Conservation (phyloP, 371 early-diverging fungal species). For the Mortierella sp. region DNA sequence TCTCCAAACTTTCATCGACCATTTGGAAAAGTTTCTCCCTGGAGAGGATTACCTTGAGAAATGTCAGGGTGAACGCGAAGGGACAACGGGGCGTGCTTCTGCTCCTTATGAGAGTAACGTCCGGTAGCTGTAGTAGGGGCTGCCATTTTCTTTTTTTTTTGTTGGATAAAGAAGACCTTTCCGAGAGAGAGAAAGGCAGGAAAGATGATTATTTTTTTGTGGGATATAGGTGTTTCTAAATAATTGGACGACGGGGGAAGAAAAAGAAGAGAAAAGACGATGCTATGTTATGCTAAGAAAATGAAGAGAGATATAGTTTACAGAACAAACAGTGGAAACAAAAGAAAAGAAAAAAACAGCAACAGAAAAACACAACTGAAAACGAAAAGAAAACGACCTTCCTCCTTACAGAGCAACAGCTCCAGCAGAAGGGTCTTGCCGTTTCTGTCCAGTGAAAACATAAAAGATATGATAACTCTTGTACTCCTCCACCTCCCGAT, state of each 20-base stretch:
- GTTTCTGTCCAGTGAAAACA: conserved; percentile 35
- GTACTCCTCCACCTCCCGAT: conserved; percentile 36
- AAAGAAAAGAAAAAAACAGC: not conserved
- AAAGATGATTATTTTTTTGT: not conserved
- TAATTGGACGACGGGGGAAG: not conserved
- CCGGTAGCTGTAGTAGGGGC: no score
- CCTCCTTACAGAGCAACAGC: not conserved
- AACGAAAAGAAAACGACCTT: not conserved
- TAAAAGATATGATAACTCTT: conserved; percentile 48
- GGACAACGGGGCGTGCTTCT: no score
- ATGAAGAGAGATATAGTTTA: not conserved
- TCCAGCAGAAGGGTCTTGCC: not conserved
- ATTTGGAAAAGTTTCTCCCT: not conserved
- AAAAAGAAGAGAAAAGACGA: not conserved
- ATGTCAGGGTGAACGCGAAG: not conserved
- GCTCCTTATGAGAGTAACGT: not conserved
- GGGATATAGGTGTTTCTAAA: not conserved
- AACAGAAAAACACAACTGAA: not conserved
- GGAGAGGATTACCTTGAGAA: conserved; percentile 3
- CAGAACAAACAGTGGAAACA: not conserved
- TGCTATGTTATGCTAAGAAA: not conserved
- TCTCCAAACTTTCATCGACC: not conserved
- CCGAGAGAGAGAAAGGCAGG: no score
- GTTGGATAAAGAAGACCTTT: no score
- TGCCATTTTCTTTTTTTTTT: no score